Percentiles rank a stretch among this genome's conserved stretches.
These are phyloP conservation scores for Turritis glabra DNA, from an alignment of 345 rosid genomes.

Conservation along the genomic window DNA sequence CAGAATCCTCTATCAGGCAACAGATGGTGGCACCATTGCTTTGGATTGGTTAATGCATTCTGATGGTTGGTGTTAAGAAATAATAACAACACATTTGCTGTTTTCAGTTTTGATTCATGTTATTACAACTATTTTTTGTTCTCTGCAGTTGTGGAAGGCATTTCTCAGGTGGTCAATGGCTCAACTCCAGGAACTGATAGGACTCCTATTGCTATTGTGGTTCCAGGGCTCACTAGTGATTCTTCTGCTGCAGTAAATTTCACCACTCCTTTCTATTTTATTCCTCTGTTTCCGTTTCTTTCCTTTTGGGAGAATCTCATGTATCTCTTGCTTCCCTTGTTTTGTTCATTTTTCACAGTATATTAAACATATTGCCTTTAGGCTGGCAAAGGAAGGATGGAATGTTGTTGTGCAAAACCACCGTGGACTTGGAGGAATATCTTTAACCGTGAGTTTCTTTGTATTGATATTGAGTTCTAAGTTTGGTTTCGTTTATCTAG, in stretches of 20 bases:
- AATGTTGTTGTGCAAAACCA: constrained; percentile 91
- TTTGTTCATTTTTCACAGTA: constrained; percentile 46
- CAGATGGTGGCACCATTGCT: constrained; percentile 94
- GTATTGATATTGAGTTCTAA: not conserved
- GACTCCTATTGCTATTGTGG: constrained; percentile 60
- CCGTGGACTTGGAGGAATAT: constrained; percentile 87
- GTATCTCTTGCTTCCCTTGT: not conserved
- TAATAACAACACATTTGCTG: not conserved
- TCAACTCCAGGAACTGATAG: constrained; percentile 42
- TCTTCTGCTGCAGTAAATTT: constrained; percentile 64
- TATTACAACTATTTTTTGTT: not conserved
- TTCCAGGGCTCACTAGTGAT: constrained; percentile 80
- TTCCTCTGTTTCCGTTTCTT: not conserved
- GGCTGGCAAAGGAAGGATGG: constrained; percentile 68
- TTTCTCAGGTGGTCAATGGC: constrained; percentile 35
- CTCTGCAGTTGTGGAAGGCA: constrained; percentile 32
- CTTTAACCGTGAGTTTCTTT: constrained; percentile 69
- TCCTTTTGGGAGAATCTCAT: not conserved
- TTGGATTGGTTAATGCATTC: constrained; percentile 80
- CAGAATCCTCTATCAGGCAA: constrained; percentile 68
- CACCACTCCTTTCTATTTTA: not conserved
- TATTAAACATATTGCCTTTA: constrained; percentile 68
- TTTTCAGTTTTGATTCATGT: not conserved
- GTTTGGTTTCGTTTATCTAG: not conserved
- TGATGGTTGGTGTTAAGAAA: constrained; percentile 46